Evolutionary conservation across 2,329 filamentous ascomycete species (phyloP), one percentile per base, ranked within the genome.

Genomic region (Volutella citrinella): DNA sequence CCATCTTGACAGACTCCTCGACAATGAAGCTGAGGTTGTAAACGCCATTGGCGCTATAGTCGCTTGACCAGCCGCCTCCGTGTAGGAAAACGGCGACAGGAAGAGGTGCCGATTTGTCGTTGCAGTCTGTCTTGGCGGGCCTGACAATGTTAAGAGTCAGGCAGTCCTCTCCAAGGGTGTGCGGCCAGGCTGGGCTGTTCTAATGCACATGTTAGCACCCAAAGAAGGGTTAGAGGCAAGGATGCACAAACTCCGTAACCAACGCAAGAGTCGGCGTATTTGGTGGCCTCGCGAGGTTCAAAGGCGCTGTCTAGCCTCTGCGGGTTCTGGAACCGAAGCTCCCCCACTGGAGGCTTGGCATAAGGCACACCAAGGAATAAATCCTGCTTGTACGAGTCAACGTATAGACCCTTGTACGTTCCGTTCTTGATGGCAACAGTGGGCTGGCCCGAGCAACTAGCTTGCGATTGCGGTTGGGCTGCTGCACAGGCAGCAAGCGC

Each of bases 1-100:
- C 43, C 5, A 33, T 35, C 25, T 51, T 51, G 19, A 48, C 46
- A 6, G 18, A 66, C 56, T 16, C 66, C 61, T 40, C 66, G 1
- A 83, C 73, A 30, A 82, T 70, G 38, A 71, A 76, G 11, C 72
- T 74, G 38, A 80, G 62, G 48, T 83, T 82, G 51, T 83, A 83
- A 17, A 74, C 64, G 8, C 64, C 54, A 29, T 76, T 69, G 45
- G 49, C 26, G 48, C 64, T 41, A 3, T 65, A 65, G 5, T 72
- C 74, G 49, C 38, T 42, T 0, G 34, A 32, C 41, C 43, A 70
- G 5, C 65, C 68, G 27, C 69, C 70, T 25, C 68, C 52, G 6
- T 56, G 51, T 14, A 56, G 52, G 18, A 42, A 56, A 3, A 56
- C 45, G 8, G 42, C 42, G 7, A 56, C 49, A 1, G 53, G 52